These are phyloP conservation scores for Helminthosporium solani DNA, from an alignment of 2,329 filamentous ascomycete genomes.

Conservation along the genomic window DNA sequence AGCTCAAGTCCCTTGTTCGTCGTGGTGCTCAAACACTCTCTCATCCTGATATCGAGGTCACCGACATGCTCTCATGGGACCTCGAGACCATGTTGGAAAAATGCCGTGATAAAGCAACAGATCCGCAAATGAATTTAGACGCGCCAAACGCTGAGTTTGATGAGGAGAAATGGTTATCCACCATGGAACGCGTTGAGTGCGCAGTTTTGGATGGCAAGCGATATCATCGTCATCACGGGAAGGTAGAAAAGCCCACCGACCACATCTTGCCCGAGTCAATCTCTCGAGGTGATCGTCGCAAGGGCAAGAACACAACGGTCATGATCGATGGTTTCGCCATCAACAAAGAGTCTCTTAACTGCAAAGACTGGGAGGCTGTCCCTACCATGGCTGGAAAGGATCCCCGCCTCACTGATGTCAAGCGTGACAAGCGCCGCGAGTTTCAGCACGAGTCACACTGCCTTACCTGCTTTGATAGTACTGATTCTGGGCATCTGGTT, in stretches of 20 bases:
- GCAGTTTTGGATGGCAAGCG: slow-evolving; percentile 59
- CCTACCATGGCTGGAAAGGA: slow-evolving; percentile 59
- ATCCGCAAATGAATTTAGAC: slow-evolving; percentile 38
- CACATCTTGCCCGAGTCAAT: slow-evolving; percentile 44
- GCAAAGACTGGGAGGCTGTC: slow-evolving; percentile 58
- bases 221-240: slow-evolving; percentile 45
- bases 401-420: slow-evolving; percentile 51
- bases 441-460: slow-evolving; percentile 55
- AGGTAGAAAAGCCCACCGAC: slow-evolving; percentile 25
- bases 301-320: slow-evolving; percentile 59
- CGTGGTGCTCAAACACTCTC: slow-evolving; percentile 56
- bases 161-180: slow-evolving; percentile 58
- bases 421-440: slow-evolving; percentile 50
- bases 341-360: slow-evolving; percentile 57
- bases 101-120: slow-evolving; percentile 54
- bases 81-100: slow-evolving; percentile 56
- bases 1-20: slow-evolving; percentile 57
- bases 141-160: slow-evolving; percentile 46
- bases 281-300: slow-evolving; percentile 51
- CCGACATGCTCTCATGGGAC: slow-evolving; percentile 60
- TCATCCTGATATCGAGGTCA: slow-evolving; percentile 54
- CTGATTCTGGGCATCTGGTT: slow-evolving; percentile 49
- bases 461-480: slow-evolving; percentile 50
- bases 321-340: slow-evolving; percentile 58
- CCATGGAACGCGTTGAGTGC: slow-evolving; percentile 59